Base-by-base conservation (phyloP, 148 eudicot genomes). In the Chenopodium quinoa region DNA sequence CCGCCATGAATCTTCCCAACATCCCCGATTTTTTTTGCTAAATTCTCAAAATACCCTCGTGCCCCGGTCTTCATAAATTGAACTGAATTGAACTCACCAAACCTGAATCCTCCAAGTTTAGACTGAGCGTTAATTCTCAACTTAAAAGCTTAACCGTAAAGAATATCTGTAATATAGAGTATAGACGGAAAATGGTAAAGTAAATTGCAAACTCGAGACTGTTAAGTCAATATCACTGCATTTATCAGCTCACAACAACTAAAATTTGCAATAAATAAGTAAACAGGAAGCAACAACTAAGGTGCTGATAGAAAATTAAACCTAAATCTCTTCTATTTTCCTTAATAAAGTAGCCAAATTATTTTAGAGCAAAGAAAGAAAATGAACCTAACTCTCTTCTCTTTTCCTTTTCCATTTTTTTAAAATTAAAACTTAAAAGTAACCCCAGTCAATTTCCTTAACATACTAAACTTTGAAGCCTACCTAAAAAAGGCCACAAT, bases 391-490 rank as follows among this genome's bases (percentile, higher is more conserved):
- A 5, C 66, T 62, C 66, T 9, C 25, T 5, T 20, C 25, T 25
- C 37, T 29, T 67, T 65, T 65, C 13, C 37, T 8, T 67, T 22
- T 9, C 11, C 23, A 4, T 25, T 27, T 22, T 29, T 25, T 67
- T 11, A 19, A 11, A 16, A 27, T 9, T 14, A 23, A 37, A 12
- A 16, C 12, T 9, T 14, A 23, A 58, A 62, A 3, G 58, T 8
- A 67, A 50, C 54, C 9, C 40, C 40, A 75, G 78, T 78, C 73
- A 72, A 73, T 22, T 63, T 64, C 37, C 72, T 67, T 40, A 40
- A 37, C 52, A 40, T 46, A 25, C 48, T 27, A 40, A 48, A 63
- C 67, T 72, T 60, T 25, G 16, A 29, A 19, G 27, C 71, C 70
- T 71, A 71, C 64, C 48, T 68, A 80, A 60, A 80, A 73, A 56